Conservation (phyloP, 345 rosid species). For the Odontarrhena argentea region DNA sequence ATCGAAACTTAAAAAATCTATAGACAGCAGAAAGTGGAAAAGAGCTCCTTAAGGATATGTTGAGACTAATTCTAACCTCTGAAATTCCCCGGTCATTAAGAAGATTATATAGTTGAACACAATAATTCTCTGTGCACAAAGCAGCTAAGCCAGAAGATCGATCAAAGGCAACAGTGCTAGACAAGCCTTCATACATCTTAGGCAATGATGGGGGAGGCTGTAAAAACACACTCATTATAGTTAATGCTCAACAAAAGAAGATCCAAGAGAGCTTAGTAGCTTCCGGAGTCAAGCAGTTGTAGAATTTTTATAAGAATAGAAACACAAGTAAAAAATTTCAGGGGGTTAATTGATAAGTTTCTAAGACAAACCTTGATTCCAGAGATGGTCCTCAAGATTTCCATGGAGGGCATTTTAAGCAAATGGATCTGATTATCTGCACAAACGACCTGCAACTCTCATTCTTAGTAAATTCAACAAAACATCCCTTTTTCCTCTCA, state of each 20-base stretch:
- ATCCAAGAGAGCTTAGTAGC: constrained; percentile 1
- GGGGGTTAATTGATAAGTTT: constrained; percentile 3
- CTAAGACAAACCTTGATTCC: constrained; percentile 83
- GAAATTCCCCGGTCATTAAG: constrained; percentile 77
- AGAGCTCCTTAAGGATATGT: background rate
- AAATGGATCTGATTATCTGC: constrained; percentile 97
- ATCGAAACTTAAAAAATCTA: background rate
- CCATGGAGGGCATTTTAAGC: constrained; percentile 90
- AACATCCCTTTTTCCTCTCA: constrained; percentile 3
- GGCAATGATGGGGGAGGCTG: constrained; percentile 80
- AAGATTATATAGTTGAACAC: constrained; percentile 84
- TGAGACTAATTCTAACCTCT: constrained; percentile 57
- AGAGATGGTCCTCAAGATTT: constrained; percentile 71
- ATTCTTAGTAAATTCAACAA: constrained; percentile 35
- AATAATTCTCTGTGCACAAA: constrained; percentile 70
- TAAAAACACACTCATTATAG: constrained; percentile 30
- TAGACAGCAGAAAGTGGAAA: constrained; percentile 13
- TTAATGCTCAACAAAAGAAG: constrained; percentile 24
- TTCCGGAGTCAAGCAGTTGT: background rate
- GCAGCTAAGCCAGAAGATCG: constrained; percentile 73
- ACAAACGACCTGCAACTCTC: constrained; percentile 72
- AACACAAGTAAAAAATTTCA: constrained; percentile 1
- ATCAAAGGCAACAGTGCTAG: constrained; percentile 67
- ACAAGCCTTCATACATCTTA: constrained; percentile 49
- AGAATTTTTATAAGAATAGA: background rate